Percentiles rank a stretch among this genome's conserved stretches.
phyloP scores from a whole-genome alignment of 768 basidiomycete species.

The Lentinula detonsa region DNA sequence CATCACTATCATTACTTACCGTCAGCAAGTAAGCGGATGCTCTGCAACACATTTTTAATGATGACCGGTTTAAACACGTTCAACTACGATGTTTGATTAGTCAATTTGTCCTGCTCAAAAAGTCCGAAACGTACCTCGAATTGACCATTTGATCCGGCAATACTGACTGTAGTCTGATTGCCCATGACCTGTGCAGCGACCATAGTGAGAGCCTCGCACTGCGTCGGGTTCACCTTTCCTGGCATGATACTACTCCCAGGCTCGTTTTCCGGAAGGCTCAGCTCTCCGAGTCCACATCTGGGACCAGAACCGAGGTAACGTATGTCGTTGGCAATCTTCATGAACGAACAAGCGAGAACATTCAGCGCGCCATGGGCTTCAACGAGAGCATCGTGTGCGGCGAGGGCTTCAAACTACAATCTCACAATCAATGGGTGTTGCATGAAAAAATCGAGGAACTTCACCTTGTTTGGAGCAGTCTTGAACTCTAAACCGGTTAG shows the following conservation, averaged over 20 bases:
- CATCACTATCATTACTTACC: constrained; percentile 38
- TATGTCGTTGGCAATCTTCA: constrained; percentile 99
- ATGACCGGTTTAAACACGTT: constrained; percentile 99
- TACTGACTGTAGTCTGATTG: constrained; percentile 88
- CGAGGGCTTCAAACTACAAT: constrained; percentile 89
- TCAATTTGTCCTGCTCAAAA: not conserved
- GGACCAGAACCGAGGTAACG: constrained; percentile 97
- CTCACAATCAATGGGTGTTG: not conserved
- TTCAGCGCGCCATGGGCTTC: constrained; percentile 97
- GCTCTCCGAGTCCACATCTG: constrained; percentile 93
- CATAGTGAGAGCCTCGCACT: constrained; percentile 99
- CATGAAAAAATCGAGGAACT: not conserved
- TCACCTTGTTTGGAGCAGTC: constrained; percentile 96
- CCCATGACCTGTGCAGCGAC: constrained; percentile 98
- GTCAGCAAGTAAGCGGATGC: constrained; percentile 89
- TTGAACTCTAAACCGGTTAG: constrained; percentile 87
- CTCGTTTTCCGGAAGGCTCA: constrained; percentile 95
- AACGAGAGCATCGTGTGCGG: constrained; percentile 97
- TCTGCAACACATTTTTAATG: constrained; percentile 96
- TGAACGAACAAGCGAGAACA: constrained; percentile 88
- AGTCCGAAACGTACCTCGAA: constrained; percentile 66
- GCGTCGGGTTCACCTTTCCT: constrained; percentile 99
- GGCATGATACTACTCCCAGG: constrained; percentile 99
- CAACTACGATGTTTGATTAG: constrained; percentile 40
- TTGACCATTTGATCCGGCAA: constrained; percentile 93